Base-by-base conservation (phyloP, 2,329 filamentous ascomycete genomes). In the Neofusicoccum ribis region DNA sequence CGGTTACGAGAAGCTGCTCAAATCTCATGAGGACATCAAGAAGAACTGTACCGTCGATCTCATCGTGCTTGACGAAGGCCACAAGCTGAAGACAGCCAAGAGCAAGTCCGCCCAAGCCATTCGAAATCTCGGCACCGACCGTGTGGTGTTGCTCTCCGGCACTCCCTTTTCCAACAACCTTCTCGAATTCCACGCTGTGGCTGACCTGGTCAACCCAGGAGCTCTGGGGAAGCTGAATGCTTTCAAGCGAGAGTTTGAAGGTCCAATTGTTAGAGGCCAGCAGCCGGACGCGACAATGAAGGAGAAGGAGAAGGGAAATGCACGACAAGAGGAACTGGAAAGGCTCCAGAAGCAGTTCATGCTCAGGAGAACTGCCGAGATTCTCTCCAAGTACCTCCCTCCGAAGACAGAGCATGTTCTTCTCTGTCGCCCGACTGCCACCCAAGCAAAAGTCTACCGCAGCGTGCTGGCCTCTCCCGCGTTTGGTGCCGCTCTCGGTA, bases 151-250 rank as follows among this genome's bases (percentile, higher is more conserved):
- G 63, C 77, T 90, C 3, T 89, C 87, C 1, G 88, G 88, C 0
- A 90, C 88, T 0, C 88, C 88, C 0, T 84, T 90, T 20, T 88
- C 90, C 72, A 90, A 90, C 66, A 88, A 90, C 68, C 76, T 90
- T 41, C 83, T 82, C 62, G 88, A 90, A 69, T 90, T 90, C 74
- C 89, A 85, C 71, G 85, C 85, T 7, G 88, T 89, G 72, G 87
- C 89, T 27, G 88, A 90, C 69, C 86, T 90, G 68, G 86, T 90
- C 69, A 90, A 90, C 69, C 88, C 88, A 17, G 87, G 86, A 12
- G 78, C 89, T 20, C 77, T 90, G 20, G 86, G 87, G 31, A 86
- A 84, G 64, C 86, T 87, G 70, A 81, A 85, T 46, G 82, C 82
- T 1, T 90, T 90, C 74, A 86, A 88, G 72, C 83, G 82, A 60